Evolutionary conservation across 202 grass and related monocot genomes (phyloP).

Genomic region (Panicum virgatum): DNA sequence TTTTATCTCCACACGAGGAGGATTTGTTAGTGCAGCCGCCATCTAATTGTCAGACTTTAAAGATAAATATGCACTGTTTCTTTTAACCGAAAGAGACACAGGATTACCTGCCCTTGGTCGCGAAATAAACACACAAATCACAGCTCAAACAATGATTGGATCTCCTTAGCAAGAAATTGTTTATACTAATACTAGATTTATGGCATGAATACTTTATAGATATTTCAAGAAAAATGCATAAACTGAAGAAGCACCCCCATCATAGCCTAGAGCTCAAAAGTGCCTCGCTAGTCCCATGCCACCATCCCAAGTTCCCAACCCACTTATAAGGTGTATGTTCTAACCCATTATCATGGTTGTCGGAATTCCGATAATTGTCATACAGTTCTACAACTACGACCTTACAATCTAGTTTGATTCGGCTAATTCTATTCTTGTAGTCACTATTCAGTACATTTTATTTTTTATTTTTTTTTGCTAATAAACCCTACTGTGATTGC

Average conservation of each 20-base stretch:
- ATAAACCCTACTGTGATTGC: no score
- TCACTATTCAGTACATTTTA: not conserved
- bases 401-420: not conserved
- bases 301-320: not conserved
- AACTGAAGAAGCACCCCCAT: not conserved
- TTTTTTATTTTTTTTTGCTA: no score
- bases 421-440: not conserved
- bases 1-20: not conserved
- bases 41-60: not conserved
- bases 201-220: not conserved
- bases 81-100: conserved; percentile 19
- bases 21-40: not conserved
- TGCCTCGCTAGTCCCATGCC: not conserved
- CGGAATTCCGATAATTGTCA: not conserved
- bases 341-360: not conserved
- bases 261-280: not conserved
- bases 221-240: not conserved
- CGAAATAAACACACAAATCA: not conserved
- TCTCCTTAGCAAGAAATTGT: not conserved
- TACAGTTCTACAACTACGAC: not conserved
- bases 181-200: not conserved
- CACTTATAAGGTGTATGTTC: not conserved
- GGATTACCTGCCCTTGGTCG: not conserved
- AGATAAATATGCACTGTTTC: not conserved
- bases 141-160: not conserved